Evolutionary conservation across 2,329 filamentous ascomycete species (phyloP), one percentile per base, ranked within the genome.

Genomic region (Calcarisporium arbuscula): DNA sequence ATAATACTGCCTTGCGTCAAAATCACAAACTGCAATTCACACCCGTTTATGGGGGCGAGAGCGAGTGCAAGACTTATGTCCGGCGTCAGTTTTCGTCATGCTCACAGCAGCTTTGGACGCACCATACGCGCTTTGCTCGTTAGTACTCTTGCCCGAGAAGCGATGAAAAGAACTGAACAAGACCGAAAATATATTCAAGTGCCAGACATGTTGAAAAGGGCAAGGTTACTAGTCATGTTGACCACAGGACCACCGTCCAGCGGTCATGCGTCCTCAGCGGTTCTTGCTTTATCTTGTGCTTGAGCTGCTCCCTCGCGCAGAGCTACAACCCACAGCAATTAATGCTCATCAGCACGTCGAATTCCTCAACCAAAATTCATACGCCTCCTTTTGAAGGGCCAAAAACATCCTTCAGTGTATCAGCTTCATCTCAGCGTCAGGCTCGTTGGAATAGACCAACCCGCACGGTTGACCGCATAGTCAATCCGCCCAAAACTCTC

Each of bases 291-390:
- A 60, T 44, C 65, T 70, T 70, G 31, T 60, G 53, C 11, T 48
- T 50, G 19, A 69, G 44, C 40, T 66, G 60, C 9, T 61, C 62
- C 1, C 64, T 50, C 0, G 60, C 60, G n/a, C 55, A 60, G 5
- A 70, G 47, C 67, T 66, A 70, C 6, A 56, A 47, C 1, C 67
- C 67, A 8, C 64, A 53, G 28, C 65, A 65, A 41, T 70, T 68
- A 36, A 65, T 53, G 17, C 46, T 43, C 23, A 61, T 62, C 34
- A 68, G 56, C 1, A 52, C 38, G 39, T 69, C 67, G 33, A 69
- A 70, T 18, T 67, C 59, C 2, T 51, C 45, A 6, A 47, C 33
- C 42, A 46, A 8, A 58, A 55, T 27, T 58, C 53, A 28, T 59
- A 51, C 1, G 62, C 64, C 4, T 52, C 49, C 11, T 56, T 54